A percentile compares a stretch with the other conserved stretches of the same genome.
These are phyloP conservation scores for Exobasidium cylindrosporum DNA, from an alignment of 1,284 basidiomycete species.

Conservation along the genomic window DNA sequence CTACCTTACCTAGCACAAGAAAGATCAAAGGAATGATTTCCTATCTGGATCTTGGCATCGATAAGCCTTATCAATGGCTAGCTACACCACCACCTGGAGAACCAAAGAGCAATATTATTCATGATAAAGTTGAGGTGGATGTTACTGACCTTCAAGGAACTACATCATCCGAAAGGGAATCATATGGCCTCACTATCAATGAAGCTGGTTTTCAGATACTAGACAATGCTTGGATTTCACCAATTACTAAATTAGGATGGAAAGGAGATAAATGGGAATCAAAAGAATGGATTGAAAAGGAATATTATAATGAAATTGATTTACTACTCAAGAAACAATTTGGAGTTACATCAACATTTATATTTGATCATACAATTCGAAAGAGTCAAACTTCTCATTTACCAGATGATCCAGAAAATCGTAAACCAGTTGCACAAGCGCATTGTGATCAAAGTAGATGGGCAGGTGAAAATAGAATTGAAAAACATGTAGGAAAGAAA, in stretches of 20 bases:
- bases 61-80: slow-evolving; percentile 28
- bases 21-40: slow-evolving; percentile 28
- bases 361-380: slow-evolving; percentile 44
- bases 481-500: slow-evolving; percentile 38
- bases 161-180: slow-evolving; percentile 18
- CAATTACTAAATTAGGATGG: slow-evolving; percentile 17
- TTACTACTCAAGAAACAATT: slow-evolving; percentile 33
- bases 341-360: slow-evolving; percentile 34
- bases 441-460: slow-evolving; percentile 39
- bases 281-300: slow-evolving; percentile 26
- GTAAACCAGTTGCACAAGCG: slow-evolving; percentile 31
- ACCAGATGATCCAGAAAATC: slow-evolving; percentile 30
- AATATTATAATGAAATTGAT: slow-evolving; percentile 39
- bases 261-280: slow-evolving; percentile 31
- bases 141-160: slow-evolving; percentile 34
- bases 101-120: slow-evolving; percentile 26
- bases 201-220: slow-evolving; percentile 41
- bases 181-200: slow-evolving; percentile 25
- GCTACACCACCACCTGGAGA: slow-evolving; percentile 23
- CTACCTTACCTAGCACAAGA: too few species aligned
- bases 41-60: slow-evolving; percentile 33
- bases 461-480: slow-evolving; percentile 38
- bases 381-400: slow-evolving; percentile 29
- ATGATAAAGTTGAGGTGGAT: slow-evolving; percentile 22
- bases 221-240: slow-evolving; percentile 18